These are phyloP conservation scores for Eremothecium gossypii DNA, from an alignment of 1,139 yeast genomes.

Conservation along the genomic window DNA sequence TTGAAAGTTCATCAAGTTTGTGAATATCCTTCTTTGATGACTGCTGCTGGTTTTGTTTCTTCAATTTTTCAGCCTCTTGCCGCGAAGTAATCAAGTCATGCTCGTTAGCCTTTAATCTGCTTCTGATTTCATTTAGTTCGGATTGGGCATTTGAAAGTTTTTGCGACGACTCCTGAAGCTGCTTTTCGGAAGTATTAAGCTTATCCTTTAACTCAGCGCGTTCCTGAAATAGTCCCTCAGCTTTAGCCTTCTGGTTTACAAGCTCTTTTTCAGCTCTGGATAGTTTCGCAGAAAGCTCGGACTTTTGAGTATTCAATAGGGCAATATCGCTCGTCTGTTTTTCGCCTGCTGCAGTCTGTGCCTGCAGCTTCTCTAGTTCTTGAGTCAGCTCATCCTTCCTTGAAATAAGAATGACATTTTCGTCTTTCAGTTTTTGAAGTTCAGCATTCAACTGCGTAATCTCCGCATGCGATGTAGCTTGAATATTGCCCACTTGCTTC, in stretches of 20 bases:
- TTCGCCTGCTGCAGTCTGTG: background rate
- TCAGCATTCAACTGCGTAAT: background rate
- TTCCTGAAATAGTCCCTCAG: too few species aligned
- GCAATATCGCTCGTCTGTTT: background rate
- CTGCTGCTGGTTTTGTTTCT: background rate
- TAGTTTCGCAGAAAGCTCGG: too few species aligned
- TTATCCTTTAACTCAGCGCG: too few species aligned
- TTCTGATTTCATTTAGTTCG: too few species aligned
- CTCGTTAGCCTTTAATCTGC: background rate
- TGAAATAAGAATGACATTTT: background rate
- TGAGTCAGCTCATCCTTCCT: background rate
- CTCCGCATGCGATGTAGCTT: background rate
- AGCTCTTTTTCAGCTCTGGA: too few species aligned
- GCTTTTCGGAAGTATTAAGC: too few species aligned
- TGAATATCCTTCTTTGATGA: conserved; percentile 6
- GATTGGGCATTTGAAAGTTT: too few species aligned
- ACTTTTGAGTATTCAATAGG: background rate
- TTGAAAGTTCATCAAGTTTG: conserved; percentile 5
- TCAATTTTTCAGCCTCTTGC: background rate
- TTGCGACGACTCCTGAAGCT: too few species aligned
- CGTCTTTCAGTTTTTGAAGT: background rate
- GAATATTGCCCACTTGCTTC: background rate
- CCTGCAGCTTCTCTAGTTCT: background rate
- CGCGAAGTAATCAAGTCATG: background rate
- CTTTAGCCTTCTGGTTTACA: too few species aligned